A percentile compares a stretch with the other conserved stretches of the same genome.
These are phyloP conservation scores for Solanum pennellii DNA, from an alignment of 257 asterid species.

Conservation along the genomic window DNA sequence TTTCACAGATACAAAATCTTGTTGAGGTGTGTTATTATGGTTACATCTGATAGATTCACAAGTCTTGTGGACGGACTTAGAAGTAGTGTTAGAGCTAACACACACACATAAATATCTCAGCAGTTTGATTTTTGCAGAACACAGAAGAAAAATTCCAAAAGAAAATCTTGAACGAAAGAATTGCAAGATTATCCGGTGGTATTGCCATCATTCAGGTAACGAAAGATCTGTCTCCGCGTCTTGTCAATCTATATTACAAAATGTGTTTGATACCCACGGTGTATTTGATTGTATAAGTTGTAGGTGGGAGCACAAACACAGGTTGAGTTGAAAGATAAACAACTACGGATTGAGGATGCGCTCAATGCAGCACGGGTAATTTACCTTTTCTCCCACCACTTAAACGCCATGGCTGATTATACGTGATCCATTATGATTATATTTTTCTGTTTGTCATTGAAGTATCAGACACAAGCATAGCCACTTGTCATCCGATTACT, in stretches of 20 bases:
- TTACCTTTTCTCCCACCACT: not conserved
- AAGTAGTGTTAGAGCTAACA: not conserved
- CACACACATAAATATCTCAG: not conserved
- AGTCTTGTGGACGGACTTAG: not conserved
- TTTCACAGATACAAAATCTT: conserved; percentile 51
- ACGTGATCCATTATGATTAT: not conserved
- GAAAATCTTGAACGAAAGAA: conserved; percentile 59
- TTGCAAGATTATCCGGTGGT: conserved; percentile 75
- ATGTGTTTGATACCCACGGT: not conserved
- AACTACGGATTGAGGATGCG: conserved; percentile 77
- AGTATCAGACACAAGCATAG: not conserved
- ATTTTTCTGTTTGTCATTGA: not conserved
- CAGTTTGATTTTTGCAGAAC: conserved; percentile 33
- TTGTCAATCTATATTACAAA: not conserved
- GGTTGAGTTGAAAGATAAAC: conserved; percentile 77
- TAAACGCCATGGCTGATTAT: not conserved
- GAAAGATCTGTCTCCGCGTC: not conserved
- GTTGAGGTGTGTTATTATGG: conserved; percentile 39
- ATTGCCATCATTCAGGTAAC: conserved; percentile 73
- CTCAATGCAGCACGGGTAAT: conserved; percentile 86
- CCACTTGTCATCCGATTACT: not conserved
- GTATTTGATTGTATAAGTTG: not conserved
- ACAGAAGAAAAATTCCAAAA: conserved; percentile 62
- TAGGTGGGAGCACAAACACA: conserved; percentile 89
- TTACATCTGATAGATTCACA: not conserved